These are phyloP conservation scores for Microcyclosporella mali DNA, from an alignment of 2,329 filamentous ascomycete genomes.

Conservation along the genomic window DNA sequence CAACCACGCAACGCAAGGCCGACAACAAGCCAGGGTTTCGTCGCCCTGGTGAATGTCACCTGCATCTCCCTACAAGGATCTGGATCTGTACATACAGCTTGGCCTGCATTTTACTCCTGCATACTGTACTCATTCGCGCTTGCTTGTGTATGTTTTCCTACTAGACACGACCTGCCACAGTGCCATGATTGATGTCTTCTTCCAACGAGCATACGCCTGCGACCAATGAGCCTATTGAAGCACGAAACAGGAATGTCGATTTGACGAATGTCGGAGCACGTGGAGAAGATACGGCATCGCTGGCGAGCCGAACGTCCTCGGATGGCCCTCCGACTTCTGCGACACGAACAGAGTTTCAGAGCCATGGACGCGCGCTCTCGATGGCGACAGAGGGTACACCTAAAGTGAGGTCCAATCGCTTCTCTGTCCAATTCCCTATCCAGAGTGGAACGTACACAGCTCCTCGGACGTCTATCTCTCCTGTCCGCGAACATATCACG, in stretches of 20 bases:
- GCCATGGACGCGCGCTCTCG: slow-evolving; percentile 26
- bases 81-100: too few species aligned
- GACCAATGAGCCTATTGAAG: slow-evolving; percentile 11
- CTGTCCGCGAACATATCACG: slow-evolving; percentile 20
- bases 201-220: neutral
- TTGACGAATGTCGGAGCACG: slow-evolving; percentile 5
- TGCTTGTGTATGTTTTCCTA: too few species aligned
- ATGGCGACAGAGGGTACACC: slow-evolving; percentile 17
- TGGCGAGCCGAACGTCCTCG: slow-evolving; percentile 14
- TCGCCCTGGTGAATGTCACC: too few species aligned
- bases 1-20: too few species aligned
- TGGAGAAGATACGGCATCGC: slow-evolving; percentile 10
- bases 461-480: slow-evolving; percentile 29
- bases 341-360: slow-evolving; percentile 21
- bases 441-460: slow-evolving; percentile 31
- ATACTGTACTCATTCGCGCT: too few species aligned
- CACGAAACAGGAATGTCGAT: slow-evolving; percentile 8
- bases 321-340: slow-evolving; percentile 9
- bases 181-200: neutral
- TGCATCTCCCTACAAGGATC: too few species aligned
- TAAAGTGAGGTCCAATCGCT: slow-evolving; percentile 34
- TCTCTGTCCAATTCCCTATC: slow-evolving; percentile 46
- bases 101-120: too few species aligned
- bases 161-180: too few species aligned
- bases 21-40: too few species aligned